phyloP scores from a whole-genome alignment of 192 early-diverging fungal species.

The Linnemannia zychae region DNA sequence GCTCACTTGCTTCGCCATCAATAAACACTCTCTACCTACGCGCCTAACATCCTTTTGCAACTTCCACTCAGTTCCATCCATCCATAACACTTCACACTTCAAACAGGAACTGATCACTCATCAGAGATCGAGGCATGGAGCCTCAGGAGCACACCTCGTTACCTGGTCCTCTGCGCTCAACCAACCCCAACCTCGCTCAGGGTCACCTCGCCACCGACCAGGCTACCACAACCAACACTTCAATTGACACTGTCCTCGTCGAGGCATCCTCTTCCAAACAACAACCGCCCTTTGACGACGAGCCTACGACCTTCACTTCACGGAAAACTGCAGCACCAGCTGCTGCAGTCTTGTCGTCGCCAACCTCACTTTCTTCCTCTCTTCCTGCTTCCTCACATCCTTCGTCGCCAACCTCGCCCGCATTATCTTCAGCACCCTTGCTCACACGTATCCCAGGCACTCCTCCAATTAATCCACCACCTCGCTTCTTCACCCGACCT shows the following conservation, averaged over 20 bases:
- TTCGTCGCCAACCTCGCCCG: background rate
- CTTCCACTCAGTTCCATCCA: background rate
- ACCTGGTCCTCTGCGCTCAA: background rate
- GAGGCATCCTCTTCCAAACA: background rate
- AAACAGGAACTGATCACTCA: slow-evolving; percentile 14
- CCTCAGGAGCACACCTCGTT: slow-evolving; percentile 36
- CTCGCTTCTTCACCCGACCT: slow-evolving; percentile 48
- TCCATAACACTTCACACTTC: background rate
- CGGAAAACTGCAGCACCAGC: background rate
- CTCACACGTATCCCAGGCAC: slow-evolving; percentile 31
- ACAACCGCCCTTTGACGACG: background rate
- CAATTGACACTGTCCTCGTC: background rate
- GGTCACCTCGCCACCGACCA: background rate
- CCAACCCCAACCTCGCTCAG: background rate
- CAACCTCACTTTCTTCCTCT: background rate
- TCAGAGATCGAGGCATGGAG: slow-evolving; percentile 52
- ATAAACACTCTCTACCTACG: background rate
- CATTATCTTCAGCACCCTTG: background rate
- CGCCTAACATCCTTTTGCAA: background rate
- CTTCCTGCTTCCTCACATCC: background rate
- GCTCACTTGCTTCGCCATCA: background rate
- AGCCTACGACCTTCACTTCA: background rate
- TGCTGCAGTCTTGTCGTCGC: background rate
- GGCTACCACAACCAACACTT: background rate
- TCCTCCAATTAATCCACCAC: slow-evolving; percentile 39